Conservation (phyloP, 2,329 filamentous ascomycete species). For the Aspergillus intermedius region DNA sequence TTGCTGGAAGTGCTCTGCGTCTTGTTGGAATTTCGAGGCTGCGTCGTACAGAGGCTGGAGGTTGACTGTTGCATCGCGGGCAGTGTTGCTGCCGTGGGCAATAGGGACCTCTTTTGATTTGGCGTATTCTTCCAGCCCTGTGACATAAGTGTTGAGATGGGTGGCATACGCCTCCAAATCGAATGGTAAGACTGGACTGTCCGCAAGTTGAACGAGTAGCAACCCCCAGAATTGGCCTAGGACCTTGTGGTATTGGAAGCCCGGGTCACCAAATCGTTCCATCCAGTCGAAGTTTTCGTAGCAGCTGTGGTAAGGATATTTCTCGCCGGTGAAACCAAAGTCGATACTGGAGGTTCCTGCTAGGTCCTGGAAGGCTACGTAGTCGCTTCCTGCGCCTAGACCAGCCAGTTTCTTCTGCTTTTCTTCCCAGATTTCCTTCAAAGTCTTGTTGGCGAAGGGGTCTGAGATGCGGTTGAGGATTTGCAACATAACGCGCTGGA, state of each 20-base stretch:
- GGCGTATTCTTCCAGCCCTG: conserved; percentile 61
- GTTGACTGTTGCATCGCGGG: conserved; percentile 37
- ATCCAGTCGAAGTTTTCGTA: conserved; percentile 91
- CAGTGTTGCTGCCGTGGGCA: conserved; percentile 3
- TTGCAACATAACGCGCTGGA: conserved; percentile 63
- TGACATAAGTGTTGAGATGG: conserved; percentile 58
- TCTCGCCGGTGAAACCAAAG: conserved; percentile 64
- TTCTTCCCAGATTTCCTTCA: conserved; percentile 69
- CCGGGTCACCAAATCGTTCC: conserved; percentile 69
- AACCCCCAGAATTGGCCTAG: conserved; percentile 75
- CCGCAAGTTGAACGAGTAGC: conserved; percentile 76
- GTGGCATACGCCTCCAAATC: conserved; percentile 69
- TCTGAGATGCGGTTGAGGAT: conserved; percentile 70
- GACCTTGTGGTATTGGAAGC: conserved; percentile 71
- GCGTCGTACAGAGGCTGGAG: conserved; percentile 59
- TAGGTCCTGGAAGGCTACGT: conserved; percentile 84
- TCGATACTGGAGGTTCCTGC: conserved; percentile 84
- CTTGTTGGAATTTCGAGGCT: conserved; percentile 52
- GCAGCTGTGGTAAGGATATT: conserved; percentile 70
- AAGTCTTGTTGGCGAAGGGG: conserved; percentile 62
- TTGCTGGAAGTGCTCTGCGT: conserved; percentile 59
- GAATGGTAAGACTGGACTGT: conserved; percentile 74
- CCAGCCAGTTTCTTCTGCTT: conserved; percentile 55
- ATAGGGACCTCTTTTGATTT: conserved; percentile 46
- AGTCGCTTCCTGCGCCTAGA: conserved; percentile 72